Conservation (phyloP, 2,329 filamentous ascomycete species). For the Coniochaeta pulveracea region DNA sequence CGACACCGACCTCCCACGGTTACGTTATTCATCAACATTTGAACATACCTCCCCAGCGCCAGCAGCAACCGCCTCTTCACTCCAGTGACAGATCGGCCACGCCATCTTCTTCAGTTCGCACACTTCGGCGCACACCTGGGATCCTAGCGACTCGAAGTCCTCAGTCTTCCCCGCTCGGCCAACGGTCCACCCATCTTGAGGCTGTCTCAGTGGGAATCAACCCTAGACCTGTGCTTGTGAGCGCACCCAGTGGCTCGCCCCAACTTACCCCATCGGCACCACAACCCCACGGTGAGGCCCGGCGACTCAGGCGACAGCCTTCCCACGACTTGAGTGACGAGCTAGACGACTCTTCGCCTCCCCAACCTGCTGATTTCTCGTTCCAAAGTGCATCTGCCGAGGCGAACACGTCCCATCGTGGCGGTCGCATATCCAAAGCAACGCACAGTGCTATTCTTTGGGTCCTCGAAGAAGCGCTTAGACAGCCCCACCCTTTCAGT, state of each 20-base stretch:
- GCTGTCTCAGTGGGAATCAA: conserved; percentile 36
- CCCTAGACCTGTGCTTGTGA: conserved; percentile 26
- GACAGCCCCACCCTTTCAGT: conserved; percentile 72
- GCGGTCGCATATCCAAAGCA: conserved; percentile 62
- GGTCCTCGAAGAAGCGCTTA: conserved; percentile 81
- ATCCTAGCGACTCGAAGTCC: conserved; percentile 34
- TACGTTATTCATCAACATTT: conserved; percentile 40
- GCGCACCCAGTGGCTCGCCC: conserved; percentile 13
- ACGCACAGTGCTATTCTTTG: conserved; percentile 88
- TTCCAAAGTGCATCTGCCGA: conserved; percentile 19
- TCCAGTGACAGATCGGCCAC: conserved; percentile 29
- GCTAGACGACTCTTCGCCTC: conserved; percentile 23
- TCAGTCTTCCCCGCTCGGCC: conserved; percentile 16
- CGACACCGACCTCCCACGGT: conserved; percentile 32
- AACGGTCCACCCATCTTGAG: conserved; percentile 29
- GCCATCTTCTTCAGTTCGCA: conserved; percentile 33
- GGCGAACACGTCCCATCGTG: conserved; percentile 27
- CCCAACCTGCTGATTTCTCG: conserved; percentile 18
- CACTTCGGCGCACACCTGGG: conserved; percentile 39
- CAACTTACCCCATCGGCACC: conserved; percentile 7
- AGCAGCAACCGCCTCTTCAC: conserved; percentile 25
- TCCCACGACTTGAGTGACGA: conserved; percentile 39
- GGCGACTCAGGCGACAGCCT: conserved; percentile 21
- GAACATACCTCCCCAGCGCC: conserved; percentile 23
- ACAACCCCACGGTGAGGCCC: conserved; percentile 9